phyloP scores from a whole-genome alignment of 371 early-diverging fungal species.

The Mucor lusitanicus region DNA sequence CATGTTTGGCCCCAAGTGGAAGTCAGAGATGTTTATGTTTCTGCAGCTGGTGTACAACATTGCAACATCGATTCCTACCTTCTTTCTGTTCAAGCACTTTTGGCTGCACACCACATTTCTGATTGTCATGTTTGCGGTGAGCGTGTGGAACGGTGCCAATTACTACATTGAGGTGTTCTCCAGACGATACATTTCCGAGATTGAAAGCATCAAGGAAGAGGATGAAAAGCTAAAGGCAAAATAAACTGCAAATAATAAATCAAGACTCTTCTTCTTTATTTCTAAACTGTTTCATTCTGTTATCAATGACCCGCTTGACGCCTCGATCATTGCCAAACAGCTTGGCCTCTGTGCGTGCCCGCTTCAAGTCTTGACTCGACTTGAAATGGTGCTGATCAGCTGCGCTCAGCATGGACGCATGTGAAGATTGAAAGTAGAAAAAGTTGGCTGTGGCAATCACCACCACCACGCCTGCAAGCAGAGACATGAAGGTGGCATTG shows the following conservation, averaged over 20 bases:
- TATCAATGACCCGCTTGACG: constrained; percentile 38
- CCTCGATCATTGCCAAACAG: constrained; percentile 46
- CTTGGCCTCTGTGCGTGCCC: constrained; percentile 46
- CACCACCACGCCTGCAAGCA: constrained; percentile 33
- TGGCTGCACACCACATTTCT: constrained; percentile 62
- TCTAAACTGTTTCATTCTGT: constrained; percentile 29
- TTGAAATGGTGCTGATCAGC: constrained; percentile 42
- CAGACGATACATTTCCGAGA: constrained; percentile 57
- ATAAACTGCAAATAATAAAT: neutral
- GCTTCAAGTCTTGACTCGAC: constrained; percentile 34
- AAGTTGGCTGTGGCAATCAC: constrained; percentile 26
- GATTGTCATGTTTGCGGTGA: constrained; percentile 56
- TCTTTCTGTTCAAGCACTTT: constrained; percentile 47
- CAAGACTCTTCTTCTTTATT: constrained; percentile 6
- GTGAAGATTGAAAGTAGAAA: constrained; percentile 28
- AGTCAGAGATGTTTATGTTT: constrained; percentile 67
- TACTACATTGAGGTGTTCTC: constrained; percentile 78
- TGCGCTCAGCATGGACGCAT: constrained; percentile 24
- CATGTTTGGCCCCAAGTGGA: constrained; percentile 57
- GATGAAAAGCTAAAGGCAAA: neutral
- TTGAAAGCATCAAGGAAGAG: constrained; percentile 34
- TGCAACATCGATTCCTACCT: constrained; percentile 48
- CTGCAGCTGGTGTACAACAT: constrained; percentile 62
- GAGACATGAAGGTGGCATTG: constrained; percentile 36
- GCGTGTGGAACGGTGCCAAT: constrained; percentile 73